Evolutionary conservation across 108 stramenopile species (phyloP), one percentile per base, ranked within the genome.

Genomic region (Cyclotella distinguenda): DNA sequence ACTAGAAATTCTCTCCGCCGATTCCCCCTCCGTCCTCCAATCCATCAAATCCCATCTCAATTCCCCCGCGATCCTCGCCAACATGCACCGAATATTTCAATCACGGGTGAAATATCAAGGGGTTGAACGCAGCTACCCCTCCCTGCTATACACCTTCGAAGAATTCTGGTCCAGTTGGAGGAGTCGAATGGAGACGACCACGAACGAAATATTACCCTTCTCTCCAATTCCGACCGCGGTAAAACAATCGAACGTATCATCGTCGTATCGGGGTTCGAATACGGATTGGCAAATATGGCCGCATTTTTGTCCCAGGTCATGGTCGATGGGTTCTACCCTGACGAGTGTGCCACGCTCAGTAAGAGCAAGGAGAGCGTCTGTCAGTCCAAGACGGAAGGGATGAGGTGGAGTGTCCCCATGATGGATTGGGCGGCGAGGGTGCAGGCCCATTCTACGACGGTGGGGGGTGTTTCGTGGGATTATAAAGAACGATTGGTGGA

Each of bases 271-370:
- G 74, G 74, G 4, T 70, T 39, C 45, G 74, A 75, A 54, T 75
- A 69, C 43, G 77, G 77, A 23, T 32, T 81, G 8, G 77, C 54
- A 34, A 79, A 79, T 30, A 69, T 79, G 56, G 78, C 78, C 8
- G 73, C 62, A 12, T 79, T 74, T 51, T 60, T 79, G 3, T 44
- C 72, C 4, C 81, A 82, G 39, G 54, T 65, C 35, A 79, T 82
- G 81, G 60, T 77, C 23, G 78, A 75, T 21, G 71, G 76, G 36
- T 79, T 82, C 5, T 57, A 58, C 32, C 49, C 52, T 43, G 81
- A 82, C 31, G 39, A 74, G 28, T 82, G 81, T 44, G 61, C 70
- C 16, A 69, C 54, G 45, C 50, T 59, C 22, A 69, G 55, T 57
- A 19, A 22, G 0, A 48, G 3, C 0, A 47, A 68, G 19, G 50